Evolutionary conservation across 257 asterid genomes (phyloP), one percentile per base, ranked within the genome.

Genomic region (Lantana camara): DNA sequence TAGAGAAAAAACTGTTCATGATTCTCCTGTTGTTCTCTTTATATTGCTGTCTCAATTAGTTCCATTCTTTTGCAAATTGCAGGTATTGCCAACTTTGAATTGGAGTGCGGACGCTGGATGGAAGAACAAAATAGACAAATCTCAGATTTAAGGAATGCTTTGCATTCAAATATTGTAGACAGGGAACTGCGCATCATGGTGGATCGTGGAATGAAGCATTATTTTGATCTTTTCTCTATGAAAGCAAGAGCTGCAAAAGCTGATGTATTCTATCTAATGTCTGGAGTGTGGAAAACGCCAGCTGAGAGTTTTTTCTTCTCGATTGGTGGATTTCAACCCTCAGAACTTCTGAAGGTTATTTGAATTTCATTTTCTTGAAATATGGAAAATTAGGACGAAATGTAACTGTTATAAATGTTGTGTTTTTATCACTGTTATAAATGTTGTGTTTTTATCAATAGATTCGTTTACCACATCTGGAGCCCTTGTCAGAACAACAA

Each of bases 311-410:
- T 93, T 46, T 93, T 87, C 85, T 75, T 85, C 60, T 89, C 97
- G 98, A 93, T 93, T 1, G 99, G 95, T 14, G 99, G 96, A 7
- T 88, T 90, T 60, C 85, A 95, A 8, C 99, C 97, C 27, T 87
- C 99, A 0, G 95, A 87, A 47, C 87, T 90, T 71, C 79, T 93
- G 53, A 84, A 83, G 96, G 98, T 89, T 57, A 78, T 34, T 12
- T n/a, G n/a, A n/a, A n/a, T n/a, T n/a, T n/a, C n/a, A n/a, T n/a
- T n/a, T n/a, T n/a, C n/a, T n/a, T n/a, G n/a, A n/a, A n/a, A n/a
- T n/a, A n/a, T n/a, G n/a, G n/a, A n/a, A n/a, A n/a, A n/a, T n/a
- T n/a, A n/a, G n/a, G n/a, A n/a, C n/a, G n/a, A n/a, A n/a, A n/a
- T n/a, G n/a, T n/a, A n/a, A n/a, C n/a, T n/a, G n/a, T n/a, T n/a